Base-by-base conservation (phyloP, 2,329 filamentous ascomycete genomes). In the Huntiella bhutanensis region DNA sequence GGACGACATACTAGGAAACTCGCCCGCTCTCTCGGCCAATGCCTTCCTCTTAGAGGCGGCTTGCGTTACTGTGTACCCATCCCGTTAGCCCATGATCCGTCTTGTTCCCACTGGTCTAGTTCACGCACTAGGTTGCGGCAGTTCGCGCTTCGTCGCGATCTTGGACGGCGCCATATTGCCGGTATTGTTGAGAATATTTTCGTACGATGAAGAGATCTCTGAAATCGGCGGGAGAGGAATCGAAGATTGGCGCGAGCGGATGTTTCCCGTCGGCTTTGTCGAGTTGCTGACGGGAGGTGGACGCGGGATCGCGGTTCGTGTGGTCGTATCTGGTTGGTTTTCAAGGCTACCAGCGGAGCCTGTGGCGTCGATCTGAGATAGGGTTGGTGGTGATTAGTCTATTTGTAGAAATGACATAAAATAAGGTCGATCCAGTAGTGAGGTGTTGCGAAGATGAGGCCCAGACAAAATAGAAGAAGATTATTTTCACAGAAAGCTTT, bases 41-140 rank as follows among this genome's bases (percentile, higher is more conserved):
- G 71, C 73, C 54, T 75, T 75, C 48, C 76, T 67, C 59, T 81
- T 80, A 3, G 73, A 55, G 43, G 75, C 66, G 54, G 73, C 66
- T 16, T 62, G 53, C 77, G 52, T 41, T 43, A 19, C 43, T 12
- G 28, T 41, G 52, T 58, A 13, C 5, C 15, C n/a, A 16, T 22
- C 12, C 13, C 33, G 40, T 41, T 41, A 41, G 40, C 28, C 40
- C 13, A 41, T 3, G 11, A n/a, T 12, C 12, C 22, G 17, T 15
- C 33, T 16, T 16, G 37, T 15, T 17, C 15, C 11, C 11, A 32
- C 33, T 33, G 12, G 19, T 22, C 19, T 15, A 44, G 32, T 11
- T 15, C n/a, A 48, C 59, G 39, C 55, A 69, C 67, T 64, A 55
- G 66, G 62, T 38, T 64, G 59, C 2, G 65, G 62, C 10, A 63